phyloP scores from a whole-genome alignment of 2,329 filamentous ascomycete genomes.

The Parasarocladium wereldwijsianum region DNA sequence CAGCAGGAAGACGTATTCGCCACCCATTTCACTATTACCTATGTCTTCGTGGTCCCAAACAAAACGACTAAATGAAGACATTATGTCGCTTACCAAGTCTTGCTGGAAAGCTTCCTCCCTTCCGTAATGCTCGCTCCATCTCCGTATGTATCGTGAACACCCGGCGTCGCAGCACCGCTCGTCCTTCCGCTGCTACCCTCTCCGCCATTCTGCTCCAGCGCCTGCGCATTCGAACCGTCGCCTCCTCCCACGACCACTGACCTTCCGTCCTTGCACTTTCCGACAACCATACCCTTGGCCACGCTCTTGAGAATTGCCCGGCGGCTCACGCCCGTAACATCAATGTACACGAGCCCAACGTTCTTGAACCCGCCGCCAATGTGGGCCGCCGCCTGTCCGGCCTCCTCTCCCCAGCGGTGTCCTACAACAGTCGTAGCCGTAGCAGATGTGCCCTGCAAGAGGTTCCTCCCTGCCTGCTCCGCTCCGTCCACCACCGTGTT shows the following conservation, averaged over 20 bases:
- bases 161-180: background rate
- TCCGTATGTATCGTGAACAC: slow-evolving; percentile 11
- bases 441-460: slow-evolving; percentile 58
- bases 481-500: slow-evolving; percentile 89
- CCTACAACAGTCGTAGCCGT: slow-evolving; percentile 77
- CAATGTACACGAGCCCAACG: slow-evolving; percentile 92
- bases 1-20: no score
- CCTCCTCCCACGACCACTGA: slow-evolving; percentile 61
- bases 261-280: slow-evolving; percentile 59
- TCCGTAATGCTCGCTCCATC: slow-evolving; percentile 12
- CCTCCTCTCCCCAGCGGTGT: slow-evolving; percentile 82
- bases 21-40: no score
- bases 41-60: no score
- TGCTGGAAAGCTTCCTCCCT: background rate
- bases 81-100: slow-evolving; percentile 5
- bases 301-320: slow-evolving; percentile 86
- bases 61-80: slow-evolving; percentile 2
- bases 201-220: background rate
- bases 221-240: slow-evolving; percentile 17
- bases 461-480: slow-evolving; percentile 67
- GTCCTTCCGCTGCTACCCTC: slow-evolving; percentile 4
- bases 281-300: slow-evolving; percentile 90
- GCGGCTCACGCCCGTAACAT: slow-evolving; percentile 82
- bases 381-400: slow-evolving; percentile 59
- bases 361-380: slow-evolving; percentile 86